These are phyloP conservation scores for Lactarius vividus DNA, from an alignment of 768 basidiomycete genomes.

Conservation along the genomic window DNA sequence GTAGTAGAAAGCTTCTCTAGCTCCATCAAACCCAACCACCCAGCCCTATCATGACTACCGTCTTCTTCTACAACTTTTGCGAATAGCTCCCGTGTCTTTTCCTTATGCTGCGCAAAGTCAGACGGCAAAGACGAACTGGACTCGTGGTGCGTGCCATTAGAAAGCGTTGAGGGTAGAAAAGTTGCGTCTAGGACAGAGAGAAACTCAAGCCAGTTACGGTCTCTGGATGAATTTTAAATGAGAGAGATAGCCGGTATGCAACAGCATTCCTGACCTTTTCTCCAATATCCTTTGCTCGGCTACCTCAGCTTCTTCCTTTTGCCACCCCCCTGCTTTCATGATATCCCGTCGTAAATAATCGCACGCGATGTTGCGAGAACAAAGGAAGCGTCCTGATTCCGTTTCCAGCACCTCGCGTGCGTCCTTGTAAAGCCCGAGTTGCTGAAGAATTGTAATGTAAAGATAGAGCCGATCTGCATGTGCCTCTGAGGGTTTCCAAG, in stretches of 20 bases:
- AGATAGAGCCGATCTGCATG: slow-evolving; percentile 77
- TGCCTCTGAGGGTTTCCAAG: slow-evolving; percentile 59
- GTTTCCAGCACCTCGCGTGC: slow-evolving; percentile 65
- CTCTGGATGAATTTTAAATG: slow-evolving; percentile 40
- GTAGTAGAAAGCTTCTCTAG: slow-evolving; percentile 58
- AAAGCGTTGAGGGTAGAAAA: slow-evolving; percentile 43
- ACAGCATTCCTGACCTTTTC: slow-evolving; percentile 46
- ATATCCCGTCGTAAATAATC: slow-evolving; percentile 75
- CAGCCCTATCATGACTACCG: slow-evolving; percentile 71
- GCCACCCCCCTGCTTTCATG: slow-evolving; percentile 53
- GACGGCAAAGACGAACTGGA: slow-evolving; percentile 20
- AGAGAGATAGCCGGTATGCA: slow-evolving; percentile 1
- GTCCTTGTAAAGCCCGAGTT: slow-evolving; percentile 67
- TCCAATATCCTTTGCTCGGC: slow-evolving; percentile 60
- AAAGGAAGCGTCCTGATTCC: slow-evolving; percentile 65
- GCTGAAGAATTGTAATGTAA: slow-evolving; percentile 66
- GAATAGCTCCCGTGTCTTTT: slow-evolving; percentile 52
- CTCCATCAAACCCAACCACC: slow-evolving; percentile 69
- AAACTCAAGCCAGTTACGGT: slow-evolving; percentile 88
- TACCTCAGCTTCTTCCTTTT: slow-evolving; percentile 57
- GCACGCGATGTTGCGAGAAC: slow-evolving; percentile 66
- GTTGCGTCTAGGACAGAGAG: slow-evolving; percentile 68
- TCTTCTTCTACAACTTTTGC: slow-evolving; percentile 57
- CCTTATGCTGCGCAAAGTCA: slow-evolving; percentile 39
- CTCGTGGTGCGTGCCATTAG: slow-evolving; percentile 33